Evolutionary conservation across 805 yeast genomes (phyloP).

Genomic region (Ogataea minuta): DNA sequence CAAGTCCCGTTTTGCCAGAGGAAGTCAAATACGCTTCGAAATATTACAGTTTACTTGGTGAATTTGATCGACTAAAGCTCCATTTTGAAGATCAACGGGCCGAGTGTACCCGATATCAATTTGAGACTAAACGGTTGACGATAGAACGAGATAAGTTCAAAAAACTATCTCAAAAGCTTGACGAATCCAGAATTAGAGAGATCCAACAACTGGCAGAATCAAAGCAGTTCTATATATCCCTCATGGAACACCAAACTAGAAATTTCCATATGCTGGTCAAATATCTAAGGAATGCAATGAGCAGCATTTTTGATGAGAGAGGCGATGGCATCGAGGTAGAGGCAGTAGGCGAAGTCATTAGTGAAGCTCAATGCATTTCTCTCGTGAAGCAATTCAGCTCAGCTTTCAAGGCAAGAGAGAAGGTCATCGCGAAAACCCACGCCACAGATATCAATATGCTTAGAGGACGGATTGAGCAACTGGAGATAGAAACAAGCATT

Average conservation of each 20-base stretch:
- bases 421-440: not conserved
- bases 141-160: not conserved
- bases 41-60: no score
- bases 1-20: no score
- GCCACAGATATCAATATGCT: conserved; percentile 9
- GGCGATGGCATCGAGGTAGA: no score
- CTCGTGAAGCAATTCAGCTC: not conserved
- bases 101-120: no score
- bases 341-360: no score
- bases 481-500: not conserved
- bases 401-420: conserved; percentile 1
- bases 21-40: no score
- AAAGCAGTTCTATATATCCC: not conserved
- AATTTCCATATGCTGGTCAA: not conserved
- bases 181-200: not conserved
- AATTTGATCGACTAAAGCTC: no score
- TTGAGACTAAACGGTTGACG: no score
- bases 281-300: not conserved
- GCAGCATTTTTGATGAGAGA: no score
- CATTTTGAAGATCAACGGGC: no score
- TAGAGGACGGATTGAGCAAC: conserved; percentile 3
- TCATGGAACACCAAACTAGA: not conserved
- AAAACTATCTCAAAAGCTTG: no score
- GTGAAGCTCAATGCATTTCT: not conserved
- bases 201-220: not conserved